Conservation (phyloP, 257 asterid species). For the Coffea eugenioides region DNA sequence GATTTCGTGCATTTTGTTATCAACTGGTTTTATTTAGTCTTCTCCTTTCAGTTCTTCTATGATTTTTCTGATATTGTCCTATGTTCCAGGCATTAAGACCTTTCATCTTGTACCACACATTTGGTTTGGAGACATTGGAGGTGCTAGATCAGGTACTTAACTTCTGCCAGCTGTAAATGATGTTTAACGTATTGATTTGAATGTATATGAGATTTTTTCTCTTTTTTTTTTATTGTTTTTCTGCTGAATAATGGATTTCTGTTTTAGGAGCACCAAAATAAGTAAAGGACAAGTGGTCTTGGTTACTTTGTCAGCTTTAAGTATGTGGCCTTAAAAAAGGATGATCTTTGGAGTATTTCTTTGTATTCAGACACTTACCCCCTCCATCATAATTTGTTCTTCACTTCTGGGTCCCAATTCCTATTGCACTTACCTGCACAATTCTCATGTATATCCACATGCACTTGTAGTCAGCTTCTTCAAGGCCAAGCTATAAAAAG, state of each 20-base stretch:
- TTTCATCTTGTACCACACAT: constrained; percentile 63
- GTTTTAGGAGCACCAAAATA: neutral
- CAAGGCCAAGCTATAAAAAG: too few species aligned
- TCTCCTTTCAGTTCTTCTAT: neutral
- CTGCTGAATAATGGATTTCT: neutral
- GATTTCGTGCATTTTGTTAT: neutral
- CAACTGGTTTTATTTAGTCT: neutral
- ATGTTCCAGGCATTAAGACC: constrained; percentile 57
- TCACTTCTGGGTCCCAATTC: neutral
- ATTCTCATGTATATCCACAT: too few species aligned
- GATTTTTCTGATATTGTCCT: neutral
- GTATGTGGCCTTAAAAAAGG: neutral
- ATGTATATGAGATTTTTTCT: neutral
- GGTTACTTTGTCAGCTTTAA: too few species aligned
- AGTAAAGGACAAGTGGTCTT: neutral
- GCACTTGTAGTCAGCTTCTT: too few species aligned
- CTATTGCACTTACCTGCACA: too few species aligned
- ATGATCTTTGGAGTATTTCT: neutral
- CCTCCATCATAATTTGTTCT: neutral
- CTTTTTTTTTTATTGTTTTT: neutral
- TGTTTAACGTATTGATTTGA: neutral
- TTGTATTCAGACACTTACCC: neutral
- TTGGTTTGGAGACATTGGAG: constrained; percentile 49
- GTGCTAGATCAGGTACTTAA: constrained; percentile 35
- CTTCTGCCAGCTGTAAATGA: neutral